phyloP scores from a whole-genome alignment of 2,329 filamentous ascomycete genomes.

The Cladorrhinum sp. region DNA sequence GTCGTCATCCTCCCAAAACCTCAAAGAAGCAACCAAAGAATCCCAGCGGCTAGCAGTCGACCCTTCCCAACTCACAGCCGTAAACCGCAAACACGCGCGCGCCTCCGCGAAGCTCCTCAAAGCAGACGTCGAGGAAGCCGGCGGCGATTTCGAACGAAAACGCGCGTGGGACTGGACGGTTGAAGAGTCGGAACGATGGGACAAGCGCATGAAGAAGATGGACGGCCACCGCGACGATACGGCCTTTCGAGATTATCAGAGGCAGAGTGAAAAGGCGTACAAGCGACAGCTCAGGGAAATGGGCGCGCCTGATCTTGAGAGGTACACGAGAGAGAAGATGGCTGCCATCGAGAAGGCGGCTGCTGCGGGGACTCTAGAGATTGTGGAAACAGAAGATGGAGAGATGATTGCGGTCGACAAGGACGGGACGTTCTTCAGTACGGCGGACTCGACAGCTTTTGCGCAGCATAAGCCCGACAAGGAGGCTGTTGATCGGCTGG shows the following conservation, averaged over 20 bases:
- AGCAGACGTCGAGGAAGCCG: constrained; percentile 78
- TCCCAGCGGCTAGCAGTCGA: constrained; percentile 76
- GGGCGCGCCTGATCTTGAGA: constrained; percentile 69
- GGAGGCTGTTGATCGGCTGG: constrained; percentile 81
- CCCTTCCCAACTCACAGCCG: constrained; percentile 68
- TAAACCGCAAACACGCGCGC: constrained; percentile 83
- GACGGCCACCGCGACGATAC: constrained; percentile 76
- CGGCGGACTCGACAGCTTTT: constrained; percentile 77
- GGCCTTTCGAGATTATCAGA: constrained; percentile 83
- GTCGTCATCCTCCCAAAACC: constrained; percentile 67
- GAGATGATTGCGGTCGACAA: constrained; percentile 93
- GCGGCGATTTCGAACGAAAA: constrained; percentile 95
- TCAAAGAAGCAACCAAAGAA: constrained; percentile 81
- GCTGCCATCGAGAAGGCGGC: constrained; percentile 82
- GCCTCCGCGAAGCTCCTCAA: constrained; percentile 92
- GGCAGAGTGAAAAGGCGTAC: constrained; percentile 89
- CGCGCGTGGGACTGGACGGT: constrained; percentile 98
- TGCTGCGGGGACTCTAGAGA: constrained; percentile 78
- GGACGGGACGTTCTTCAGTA: constrained; percentile 87
- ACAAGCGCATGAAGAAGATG: constrained; percentile 85
- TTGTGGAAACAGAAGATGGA: constrained; percentile 92
- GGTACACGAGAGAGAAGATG: constrained; percentile 85
- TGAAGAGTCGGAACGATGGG: constrained; percentile 93
- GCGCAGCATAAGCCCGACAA: constrained; percentile 83
- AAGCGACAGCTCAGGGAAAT: constrained; percentile 83